Base-by-base conservation (phyloP, 305 asterid genomes). In the Solanum hybrid region DNA sequence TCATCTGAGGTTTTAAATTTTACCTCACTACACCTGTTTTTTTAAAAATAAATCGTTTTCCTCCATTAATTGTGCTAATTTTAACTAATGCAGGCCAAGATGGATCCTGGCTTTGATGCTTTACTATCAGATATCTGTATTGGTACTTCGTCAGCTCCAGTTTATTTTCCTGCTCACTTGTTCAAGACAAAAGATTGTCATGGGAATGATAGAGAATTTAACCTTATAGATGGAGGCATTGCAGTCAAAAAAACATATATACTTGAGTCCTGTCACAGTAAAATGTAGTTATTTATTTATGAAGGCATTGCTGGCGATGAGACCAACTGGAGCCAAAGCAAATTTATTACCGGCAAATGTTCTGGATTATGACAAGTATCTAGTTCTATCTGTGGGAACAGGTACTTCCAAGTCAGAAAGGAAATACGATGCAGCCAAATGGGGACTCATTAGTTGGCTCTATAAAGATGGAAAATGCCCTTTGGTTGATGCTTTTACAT, bases 391-490 rank as follows among this genome's bases (percentile, higher is more conserved):
- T 42, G 37, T 82, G n/a, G 71, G 71, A 82, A 42, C 87, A 40
- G 87, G 18, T 42, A 82, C 71, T 26, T 28, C 71, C 8, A 81
- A 81, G 36, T 81, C 86, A 24, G 67, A 81, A 39, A 39, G 67
- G 67, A 81, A 24, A 22, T 81, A 81, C 13, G 61, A 39, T 81
- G 86, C 69, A 39, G 36, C 67, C 20, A 81, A 81, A 24, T 81
- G 86, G 86, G 86, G 86, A 81, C 67, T 81, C 67, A 24, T 80
- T 80, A n/a, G 86, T 24, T 80, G 86, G 67, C 86, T 80, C n/a
- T 24, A 20, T 81, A 81, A 39, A 81, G 67, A 81, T 24, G 67
- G 86, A 81, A 81, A 81, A 34, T 81, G 86, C 24, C 86, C 86
- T 39, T 39, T 81, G 67, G 35, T 81, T 11, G 86, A 39, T 81